Percentiles rank a stretch among this genome's conserved stretches.
Conservation (phyloP, 2,329 filamentous ascomycete species). For the Paraphoma sp. region DNA sequence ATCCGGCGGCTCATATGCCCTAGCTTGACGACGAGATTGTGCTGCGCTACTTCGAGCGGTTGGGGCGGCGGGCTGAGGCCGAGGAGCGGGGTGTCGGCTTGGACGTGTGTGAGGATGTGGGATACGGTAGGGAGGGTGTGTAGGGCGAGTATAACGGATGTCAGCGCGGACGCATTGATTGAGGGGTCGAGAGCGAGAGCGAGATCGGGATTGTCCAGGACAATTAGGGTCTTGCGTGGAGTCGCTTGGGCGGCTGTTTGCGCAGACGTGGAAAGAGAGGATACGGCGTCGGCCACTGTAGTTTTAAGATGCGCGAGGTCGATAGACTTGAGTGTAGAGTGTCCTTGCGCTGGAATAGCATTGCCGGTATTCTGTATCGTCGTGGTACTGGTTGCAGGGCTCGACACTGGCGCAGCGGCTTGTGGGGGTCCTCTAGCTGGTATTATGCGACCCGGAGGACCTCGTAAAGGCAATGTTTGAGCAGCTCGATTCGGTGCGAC, state of each 20-base stretch:
- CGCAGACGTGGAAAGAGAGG: slow-evolving; percentile 17
- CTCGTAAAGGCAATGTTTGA: slow-evolving; percentile 22
- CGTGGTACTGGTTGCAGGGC: slow-evolving; percentile 2
- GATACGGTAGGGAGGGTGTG: slow-evolving; percentile 62
- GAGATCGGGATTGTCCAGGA: slow-evolving; percentile 54
- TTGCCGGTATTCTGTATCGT: neutral
- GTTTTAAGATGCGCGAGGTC: slow-evolving; percentile 31
- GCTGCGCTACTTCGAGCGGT: slow-evolving; percentile 40
- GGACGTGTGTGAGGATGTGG: slow-evolving; percentile 70
- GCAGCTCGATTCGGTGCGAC: slow-evolving; percentile 1
- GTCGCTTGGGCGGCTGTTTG: slow-evolving; percentile 2
- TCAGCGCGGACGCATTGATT: slow-evolving; percentile 25
- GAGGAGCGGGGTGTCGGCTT: slow-evolving; percentile 77
- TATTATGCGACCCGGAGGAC: slow-evolving; percentile 22
- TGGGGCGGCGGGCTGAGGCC: slow-evolving; percentile 54
- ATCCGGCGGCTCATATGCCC: slow-evolving; percentile 79
- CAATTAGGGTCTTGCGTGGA: slow-evolving; percentile 45
- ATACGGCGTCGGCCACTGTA: slow-evolving; percentile 35
- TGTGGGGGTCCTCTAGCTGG: slow-evolving; percentile 8
- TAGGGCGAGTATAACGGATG: slow-evolving; percentile 34
- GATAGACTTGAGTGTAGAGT: slow-evolving; percentile 34
- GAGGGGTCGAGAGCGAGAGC: slow-evolving; percentile 47
- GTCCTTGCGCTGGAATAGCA: slow-evolving; percentile 7
- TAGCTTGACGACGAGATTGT: slow-evolving; percentile 69
- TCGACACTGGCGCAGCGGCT: slow-evolving; percentile 1